These are phyloP conservation scores for Pterulicium gracile DNA, from an alignment of 1,284 basidiomycete genomes.

Conservation along the genomic window DNA sequence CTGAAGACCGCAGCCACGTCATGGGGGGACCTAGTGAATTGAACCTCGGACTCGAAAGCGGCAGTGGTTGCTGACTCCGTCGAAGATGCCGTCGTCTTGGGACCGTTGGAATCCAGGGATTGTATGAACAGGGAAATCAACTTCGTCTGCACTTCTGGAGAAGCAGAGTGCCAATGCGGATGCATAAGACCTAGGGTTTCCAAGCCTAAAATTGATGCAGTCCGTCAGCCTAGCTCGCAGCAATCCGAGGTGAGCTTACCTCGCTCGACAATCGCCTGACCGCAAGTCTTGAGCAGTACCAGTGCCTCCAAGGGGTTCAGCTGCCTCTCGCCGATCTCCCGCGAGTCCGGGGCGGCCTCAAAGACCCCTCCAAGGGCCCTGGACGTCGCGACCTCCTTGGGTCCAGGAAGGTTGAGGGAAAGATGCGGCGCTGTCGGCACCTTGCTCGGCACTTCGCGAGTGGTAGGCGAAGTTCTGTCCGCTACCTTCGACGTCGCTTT, in stretches of 20 bases:
- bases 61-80: slow-evolving; percentile 30
- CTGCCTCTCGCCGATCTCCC: slow-evolving; percentile 40
- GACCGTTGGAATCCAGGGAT: slow-evolving; percentile 38
- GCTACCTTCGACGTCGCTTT: slow-evolving; percentile 4
- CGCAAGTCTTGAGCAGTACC: slow-evolving; percentile 50
- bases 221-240: slow-evolving; percentile 6
- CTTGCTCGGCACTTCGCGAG: slow-evolving; percentile 12
- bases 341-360: slow-evolving; percentile 41
- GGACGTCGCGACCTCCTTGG: slow-evolving; percentile 34
- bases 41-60: slow-evolving; percentile 52
- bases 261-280: slow-evolving; percentile 46
- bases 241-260: slow-evolving; percentile 27
- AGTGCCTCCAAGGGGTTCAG: slow-evolving; percentile 51
- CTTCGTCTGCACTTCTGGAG: slow-evolving; percentile 50
- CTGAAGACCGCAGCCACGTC: slow-evolving; percentile 70
- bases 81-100: slow-evolving; percentile 36
- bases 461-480: slow-evolving; percentile 9
- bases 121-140: slow-evolving; percentile 63
- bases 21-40: slow-evolving; percentile 52
- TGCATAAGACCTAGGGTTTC: slow-evolving; percentile 73
- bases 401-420: slow-evolving; percentile 45
- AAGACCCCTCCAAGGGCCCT: slow-evolving; percentile 45
- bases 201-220: slow-evolving; percentile 33
- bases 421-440: slow-evolving; percentile 33
- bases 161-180: slow-evolving; percentile 69